A percentile compares a stretch with the other conserved stretches of the same genome.
Evolutionary conservation across 2,329 filamentous ascomycete species (phyloP).

Genomic region (Conoideocrella luteorostrata): DNA sequence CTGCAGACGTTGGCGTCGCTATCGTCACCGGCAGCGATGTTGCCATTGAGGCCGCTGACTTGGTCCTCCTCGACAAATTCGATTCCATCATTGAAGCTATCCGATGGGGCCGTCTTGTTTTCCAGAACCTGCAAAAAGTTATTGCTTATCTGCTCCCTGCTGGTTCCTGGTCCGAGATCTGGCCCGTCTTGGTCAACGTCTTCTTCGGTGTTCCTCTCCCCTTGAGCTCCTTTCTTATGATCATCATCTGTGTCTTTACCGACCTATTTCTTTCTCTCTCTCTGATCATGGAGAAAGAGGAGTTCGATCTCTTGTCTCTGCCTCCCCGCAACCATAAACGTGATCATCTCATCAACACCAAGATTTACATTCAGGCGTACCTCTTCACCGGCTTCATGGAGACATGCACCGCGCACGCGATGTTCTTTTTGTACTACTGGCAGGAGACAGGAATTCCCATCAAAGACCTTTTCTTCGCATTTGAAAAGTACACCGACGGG

Average conservation of each 20-base stretch:
- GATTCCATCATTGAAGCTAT: constrained; percentile 65
- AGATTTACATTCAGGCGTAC: constrained; percentile 46
- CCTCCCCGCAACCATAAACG: constrained; percentile 43
- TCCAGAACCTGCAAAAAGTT: constrained; percentile 36
- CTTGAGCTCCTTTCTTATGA: constrained; percentile 48
- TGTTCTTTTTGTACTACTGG: constrained; percentile 50
- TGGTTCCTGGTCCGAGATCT: constrained; percentile 50
- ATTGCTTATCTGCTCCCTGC: constrained; percentile 42
- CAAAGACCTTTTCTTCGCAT: constrained; percentile 41
- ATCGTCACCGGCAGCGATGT: constrained; percentile 60
- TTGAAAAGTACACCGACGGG: constrained; percentile 39
- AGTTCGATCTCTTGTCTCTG: constrained; percentile 44
- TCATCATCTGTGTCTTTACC: constrained; percentile 51
- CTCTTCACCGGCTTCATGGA: constrained; percentile 47
- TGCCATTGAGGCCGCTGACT: constrained; percentile 57
- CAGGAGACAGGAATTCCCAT: constrained; percentile 40
- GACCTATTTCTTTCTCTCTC: constrained; percentile 45
- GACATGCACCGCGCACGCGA: constrained; percentile 40
- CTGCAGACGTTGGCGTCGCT: constrained; percentile 63
- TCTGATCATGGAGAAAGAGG: constrained; percentile 49
- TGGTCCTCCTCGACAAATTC: constrained; percentile 65
- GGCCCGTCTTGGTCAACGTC: constrained; percentile 50
- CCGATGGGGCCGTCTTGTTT: constrained; percentile 32
- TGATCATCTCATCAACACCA: constrained; percentile 45
- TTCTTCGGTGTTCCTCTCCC: constrained; percentile 48